phyloP scores from a whole-genome alignment of 208 protist species.

The Acanthamoeba castellanii region DNA sequence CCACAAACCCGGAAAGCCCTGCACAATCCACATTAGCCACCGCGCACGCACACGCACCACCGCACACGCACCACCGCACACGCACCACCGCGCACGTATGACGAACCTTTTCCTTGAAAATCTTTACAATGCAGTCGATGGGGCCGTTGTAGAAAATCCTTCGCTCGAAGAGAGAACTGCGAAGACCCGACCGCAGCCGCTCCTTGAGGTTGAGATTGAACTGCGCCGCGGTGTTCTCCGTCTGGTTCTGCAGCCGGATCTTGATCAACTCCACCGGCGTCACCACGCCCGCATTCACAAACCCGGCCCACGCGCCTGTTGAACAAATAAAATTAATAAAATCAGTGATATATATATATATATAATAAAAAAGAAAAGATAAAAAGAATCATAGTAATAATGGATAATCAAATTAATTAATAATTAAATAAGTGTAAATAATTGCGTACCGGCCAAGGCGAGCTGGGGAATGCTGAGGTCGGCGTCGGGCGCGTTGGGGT shows the following conservation, averaged over 20 bases:
- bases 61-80: not conserved
- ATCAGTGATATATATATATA: not conserved
- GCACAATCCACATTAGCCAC: too few relatives aligned
- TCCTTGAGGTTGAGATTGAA: constrained; percentile 36
- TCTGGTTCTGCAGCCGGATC: constrained; percentile 60
- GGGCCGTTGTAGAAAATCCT: constrained; percentile 56
- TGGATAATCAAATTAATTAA: not conserved
- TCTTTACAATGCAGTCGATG: constrained; percentile 45
- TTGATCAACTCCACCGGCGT: constrained; percentile 67
- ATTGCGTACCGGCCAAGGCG: not conserved
- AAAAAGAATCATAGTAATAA: not conserved
- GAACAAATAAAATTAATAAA: too few relatives aligned
- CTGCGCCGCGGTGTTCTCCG: not conserved
- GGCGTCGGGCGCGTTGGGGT: not conserved
- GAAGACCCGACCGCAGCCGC: not conserved
- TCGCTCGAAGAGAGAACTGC: not conserved
- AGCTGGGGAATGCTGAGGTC: constrained; percentile 43
- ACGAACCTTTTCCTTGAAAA: constrained; percentile 37
- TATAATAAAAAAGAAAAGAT: not conserved
- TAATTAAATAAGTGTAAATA: not conserved
- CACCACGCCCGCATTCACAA: constrained; percentile 60
- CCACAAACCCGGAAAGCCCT: not conserved
- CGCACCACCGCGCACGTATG: not conserved
- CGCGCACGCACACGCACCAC: too few relatives aligned
- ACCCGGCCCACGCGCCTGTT: constrained; percentile 48